Percentiles rank a stretch among this genome's conserved stretches.
phyloP scores from a whole-genome alignment of 2,329 filamentous ascomycete species.

The Mycogone perniciosa region DNA sequence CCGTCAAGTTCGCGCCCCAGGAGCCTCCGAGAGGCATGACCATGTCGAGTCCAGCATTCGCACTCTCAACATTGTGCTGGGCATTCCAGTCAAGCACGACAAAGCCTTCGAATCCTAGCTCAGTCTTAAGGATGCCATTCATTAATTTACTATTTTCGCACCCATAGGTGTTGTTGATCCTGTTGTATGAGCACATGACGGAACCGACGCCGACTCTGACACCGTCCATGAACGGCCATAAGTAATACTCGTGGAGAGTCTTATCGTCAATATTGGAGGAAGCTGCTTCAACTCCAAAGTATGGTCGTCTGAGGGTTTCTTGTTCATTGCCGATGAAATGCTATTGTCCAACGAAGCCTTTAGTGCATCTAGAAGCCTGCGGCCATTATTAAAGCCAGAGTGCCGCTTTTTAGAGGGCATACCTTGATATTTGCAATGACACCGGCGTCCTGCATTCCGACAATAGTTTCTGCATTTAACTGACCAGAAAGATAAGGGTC shows the following conservation, averaged over 20 bases:
- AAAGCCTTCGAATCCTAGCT: conserved; percentile 62
- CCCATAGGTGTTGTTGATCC: conserved; percentile 65
- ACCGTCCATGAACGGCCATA: conserved; percentile 60
- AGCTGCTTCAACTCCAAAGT: conserved; percentile 43
- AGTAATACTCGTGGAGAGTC: conserved; percentile 58
- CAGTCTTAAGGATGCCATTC: conserved; percentile 60
- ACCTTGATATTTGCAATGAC: conserved; percentile 70
- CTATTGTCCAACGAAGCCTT: conserved; percentile 18
- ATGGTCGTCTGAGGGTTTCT: conserved; percentile 40
- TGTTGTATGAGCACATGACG: conserved; percentile 65
- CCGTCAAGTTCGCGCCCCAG: conserved; percentile 61
- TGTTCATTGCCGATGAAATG: conserved; percentile 58
- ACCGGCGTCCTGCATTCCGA: conserved; percentile 70
- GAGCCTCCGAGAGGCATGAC: conserved; percentile 53
- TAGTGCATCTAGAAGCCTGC: background rate
- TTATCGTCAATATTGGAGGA: conserved; percentile 60
- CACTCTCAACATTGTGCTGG: conserved; percentile 53
- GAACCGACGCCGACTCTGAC: conserved; percentile 50
- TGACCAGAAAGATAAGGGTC: conserved; percentile 67
- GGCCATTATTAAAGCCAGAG: background rate
- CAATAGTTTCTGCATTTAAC: conserved; percentile 64
- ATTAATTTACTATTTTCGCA: conserved; percentile 66
- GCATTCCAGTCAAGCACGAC: conserved; percentile 65
- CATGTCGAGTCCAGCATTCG: conserved; percentile 60
- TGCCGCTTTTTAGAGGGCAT: background rate